These are phyloP conservation scores for Linaria vulgaris DNA, from an alignment of 257 asterid species.

Conservation along the genomic window DNA sequence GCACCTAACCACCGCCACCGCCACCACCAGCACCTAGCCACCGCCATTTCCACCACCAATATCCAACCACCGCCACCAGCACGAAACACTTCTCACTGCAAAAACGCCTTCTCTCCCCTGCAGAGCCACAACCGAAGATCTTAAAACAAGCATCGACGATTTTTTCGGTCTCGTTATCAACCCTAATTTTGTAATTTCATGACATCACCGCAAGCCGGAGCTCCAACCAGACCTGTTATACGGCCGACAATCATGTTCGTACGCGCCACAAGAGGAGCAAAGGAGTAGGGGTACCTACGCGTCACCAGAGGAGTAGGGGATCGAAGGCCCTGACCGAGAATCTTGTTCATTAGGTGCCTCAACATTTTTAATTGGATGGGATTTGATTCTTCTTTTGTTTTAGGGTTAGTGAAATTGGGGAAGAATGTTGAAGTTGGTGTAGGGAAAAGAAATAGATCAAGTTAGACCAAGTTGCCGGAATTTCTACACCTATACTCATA, in stretches of 20 bases:
- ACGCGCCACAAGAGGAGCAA: no score
- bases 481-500: no score
- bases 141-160: slow-evolving; percentile 87
- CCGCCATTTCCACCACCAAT: no score
- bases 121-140: slow-evolving; percentile 93
- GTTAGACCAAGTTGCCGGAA: no score
- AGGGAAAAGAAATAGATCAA: no score
- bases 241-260: slow-evolving; percentile 82
- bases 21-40: no score
- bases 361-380: slow-evolving; percentile 38
- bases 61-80: no score
- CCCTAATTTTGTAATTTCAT: slow-evolving; percentile 89
- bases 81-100: no score
- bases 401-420: slow-evolving; percentile 7
- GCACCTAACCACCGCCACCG: no score
- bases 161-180: slow-evolving; percentile 72
- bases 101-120: no score
- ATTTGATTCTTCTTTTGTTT: not conserved
- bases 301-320: slow-evolving; percentile 33
- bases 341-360: slow-evolving; percentile 43
- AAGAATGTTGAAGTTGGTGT: not conserved
- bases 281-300: slow-evolving; percentile 76
- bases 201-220: slow-evolving; percentile 98
- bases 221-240: slow-evolving; percentile 95
- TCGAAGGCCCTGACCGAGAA: slow-evolving; percentile 36